A percentile compares a stretch with the other conserved stretches of the same genome.
Conservation (phyloP, 192 early-diverging fungal species). For the Backusella morwellensis region DNA sequence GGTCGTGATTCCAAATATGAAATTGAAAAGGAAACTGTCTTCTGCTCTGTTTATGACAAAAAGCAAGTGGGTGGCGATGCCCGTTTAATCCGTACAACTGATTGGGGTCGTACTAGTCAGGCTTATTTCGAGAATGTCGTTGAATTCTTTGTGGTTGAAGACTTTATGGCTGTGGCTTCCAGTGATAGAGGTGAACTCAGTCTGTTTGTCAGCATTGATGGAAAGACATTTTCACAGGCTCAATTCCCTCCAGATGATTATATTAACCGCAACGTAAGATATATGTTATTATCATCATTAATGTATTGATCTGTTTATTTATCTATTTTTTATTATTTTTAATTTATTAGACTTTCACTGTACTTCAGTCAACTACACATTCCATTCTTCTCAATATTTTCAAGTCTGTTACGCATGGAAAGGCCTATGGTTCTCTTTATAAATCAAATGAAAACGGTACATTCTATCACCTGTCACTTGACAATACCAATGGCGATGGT, state of each 20-base stretch:
- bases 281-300: constrained; percentile 2
- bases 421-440: constrained; percentile 76
- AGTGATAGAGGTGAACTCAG: constrained; percentile 48
- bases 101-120: constrained; percentile 34
- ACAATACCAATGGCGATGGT: constrained; percentile 78
- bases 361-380: constrained; percentile 81
- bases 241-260: constrained; percentile 82
- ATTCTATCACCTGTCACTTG: constrained; percentile 71
- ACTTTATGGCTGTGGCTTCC: constrained; percentile 70
- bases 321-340: not conserved
- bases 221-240: constrained; percentile 64
- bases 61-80: constrained; percentile 58
- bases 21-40: constrained; percentile 67
- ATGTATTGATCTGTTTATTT: constrained; percentile 3
- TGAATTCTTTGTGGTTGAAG: constrained; percentile 75
- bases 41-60: constrained; percentile 66
- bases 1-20: constrained; percentile 57
- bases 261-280: constrained; percentile 61
- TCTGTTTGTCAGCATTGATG: constrained; percentile 76
- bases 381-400: constrained; percentile 79
- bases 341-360: constrained; percentile 62
- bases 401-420: constrained; percentile 41
- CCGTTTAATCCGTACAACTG: constrained; percentile 61
- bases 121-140: constrained; percentile 59
- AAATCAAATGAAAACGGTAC: constrained; percentile 87